These are phyloP conservation scores for Periconia digitata DNA, from an alignment of 2,329 filamentous ascomycete genomes.

Conservation along the genomic window DNA sequence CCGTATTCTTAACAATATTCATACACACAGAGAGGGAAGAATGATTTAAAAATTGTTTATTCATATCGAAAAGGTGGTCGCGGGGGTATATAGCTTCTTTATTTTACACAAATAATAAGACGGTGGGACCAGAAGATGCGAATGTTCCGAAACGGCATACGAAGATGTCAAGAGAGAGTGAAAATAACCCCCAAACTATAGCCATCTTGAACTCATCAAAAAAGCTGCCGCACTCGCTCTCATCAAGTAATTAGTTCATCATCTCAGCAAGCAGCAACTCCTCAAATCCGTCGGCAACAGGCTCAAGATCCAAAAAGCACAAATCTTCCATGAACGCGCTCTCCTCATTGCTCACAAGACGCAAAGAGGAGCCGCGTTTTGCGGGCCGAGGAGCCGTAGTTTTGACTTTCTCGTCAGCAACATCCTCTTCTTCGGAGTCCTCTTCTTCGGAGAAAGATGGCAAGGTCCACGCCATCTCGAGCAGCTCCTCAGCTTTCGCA, in stretches of 20 bases:
- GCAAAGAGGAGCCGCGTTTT: neutral
- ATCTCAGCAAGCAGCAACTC: neutral
- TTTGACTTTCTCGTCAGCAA: neutral
- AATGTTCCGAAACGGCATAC: too few relatives aligned
- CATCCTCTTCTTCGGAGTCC: too few relatives aligned
- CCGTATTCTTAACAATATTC: too few relatives aligned
- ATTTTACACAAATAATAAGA: too few relatives aligned
- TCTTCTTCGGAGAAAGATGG: neutral
- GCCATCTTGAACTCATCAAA: too few relatives aligned
- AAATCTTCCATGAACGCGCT: constrained; percentile 11
- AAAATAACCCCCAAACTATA: neutral
- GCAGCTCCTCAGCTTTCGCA: constrained; percentile 6
- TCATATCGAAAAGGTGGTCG: too few relatives aligned
- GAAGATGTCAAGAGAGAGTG: too few relatives aligned
- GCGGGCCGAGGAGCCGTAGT: neutral
- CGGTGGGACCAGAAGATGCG: too few relatives aligned
- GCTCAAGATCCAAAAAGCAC: constrained; percentile 13
- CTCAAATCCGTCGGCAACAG: constrained; percentile 11
- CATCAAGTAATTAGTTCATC: neutral
- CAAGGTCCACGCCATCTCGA: constrained; percentile 9
- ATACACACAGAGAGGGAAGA: too few relatives aligned
- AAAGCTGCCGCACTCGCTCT: neutral
- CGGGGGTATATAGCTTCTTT: too few relatives aligned
- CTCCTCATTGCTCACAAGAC: neutral
- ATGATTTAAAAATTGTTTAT: too few relatives aligned